These are phyloP conservation scores for Mycena galopus DNA, from an alignment of 768 basidiomycete species.

Conservation along the genomic window DNA sequence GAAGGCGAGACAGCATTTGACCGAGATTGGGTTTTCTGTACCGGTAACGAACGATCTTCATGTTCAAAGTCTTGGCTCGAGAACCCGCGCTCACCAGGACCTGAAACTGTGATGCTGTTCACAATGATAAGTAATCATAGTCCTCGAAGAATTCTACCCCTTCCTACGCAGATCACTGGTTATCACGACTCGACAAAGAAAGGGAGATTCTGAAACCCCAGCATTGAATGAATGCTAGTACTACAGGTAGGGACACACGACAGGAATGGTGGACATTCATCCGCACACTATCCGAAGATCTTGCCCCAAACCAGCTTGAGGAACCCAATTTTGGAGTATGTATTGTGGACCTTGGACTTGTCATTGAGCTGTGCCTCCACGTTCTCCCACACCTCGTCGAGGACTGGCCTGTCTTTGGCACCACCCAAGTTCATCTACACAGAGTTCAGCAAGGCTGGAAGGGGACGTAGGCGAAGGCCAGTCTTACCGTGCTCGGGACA, in stretches of 20 bases:
- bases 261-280: slow-evolving; percentile 9
- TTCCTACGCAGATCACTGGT: slow-evolving; percentile 13
- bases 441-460: slow-evolving; percentile 7
- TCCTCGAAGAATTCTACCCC: slow-evolving; percentile 8
- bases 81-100: slow-evolving; percentile 2
- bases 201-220: slow-evolving; percentile 9
- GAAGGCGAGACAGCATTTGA: not conserved
- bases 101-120: too few species aligned
- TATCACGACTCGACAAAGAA: slow-evolving; percentile 14
- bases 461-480: slow-evolving; percentile 4
- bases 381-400: too few species aligned
- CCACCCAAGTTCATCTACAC: slow-evolving; percentile 4
- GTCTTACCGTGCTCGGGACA: slow-evolving; percentile 12
- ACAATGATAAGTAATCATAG: slow-evolving; percentile 16
- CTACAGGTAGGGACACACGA: slow-evolving; percentile 7
- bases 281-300: too few species aligned
- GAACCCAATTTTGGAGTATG: too few species aligned
- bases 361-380: too few species aligned
- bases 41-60: not conserved
- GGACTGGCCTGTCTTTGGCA: not conserved
- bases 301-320: too few species aligned
- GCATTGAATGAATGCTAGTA: slow-evolving; percentile 2
- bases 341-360: too few species aligned
- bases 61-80: slow-evolving; percentile 9
- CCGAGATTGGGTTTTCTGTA: slow-evolving; percentile 11